A percentile compares a stretch with the other conserved stretches of the same genome.
phyloP scores from a whole-genome alignment of 2,329 filamentous ascomycete species.

The Eutypella sp. region DNA sequence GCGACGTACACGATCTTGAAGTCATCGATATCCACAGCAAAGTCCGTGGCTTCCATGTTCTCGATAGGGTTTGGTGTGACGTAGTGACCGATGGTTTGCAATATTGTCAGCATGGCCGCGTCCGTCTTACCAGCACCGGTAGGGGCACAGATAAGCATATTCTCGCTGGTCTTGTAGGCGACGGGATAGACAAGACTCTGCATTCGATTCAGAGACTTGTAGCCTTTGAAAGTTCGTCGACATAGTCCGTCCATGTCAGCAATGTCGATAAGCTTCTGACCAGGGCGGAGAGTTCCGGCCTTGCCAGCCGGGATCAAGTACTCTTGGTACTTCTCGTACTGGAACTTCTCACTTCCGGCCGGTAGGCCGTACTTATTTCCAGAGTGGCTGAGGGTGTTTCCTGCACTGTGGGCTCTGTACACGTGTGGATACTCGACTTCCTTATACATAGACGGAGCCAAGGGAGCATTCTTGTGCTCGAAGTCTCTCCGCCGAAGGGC shows the following conservation, averaged over 20 bases:
- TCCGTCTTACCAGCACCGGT: slow-evolving; percentile 99
- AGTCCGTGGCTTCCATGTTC: slow-evolving; percentile 66
- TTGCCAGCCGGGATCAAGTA: slow-evolving; percentile 78
- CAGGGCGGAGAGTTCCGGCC: slow-evolving; percentile 66
- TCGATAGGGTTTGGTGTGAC: slow-evolving; percentile 75
- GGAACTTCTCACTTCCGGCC: slow-evolving; percentile 63
- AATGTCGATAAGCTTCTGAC: slow-evolving; percentile 74
- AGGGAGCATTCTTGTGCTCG: slow-evolving; percentile 72
- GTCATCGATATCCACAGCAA: slow-evolving; percentile 75
- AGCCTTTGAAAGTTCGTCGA: slow-evolving; percentile 85
- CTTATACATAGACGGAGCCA: slow-evolving; percentile 67
- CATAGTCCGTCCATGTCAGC: slow-evolving; percentile 84
- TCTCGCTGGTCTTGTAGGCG: slow-evolving; percentile 92
- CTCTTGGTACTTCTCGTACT: slow-evolving; percentile 80
- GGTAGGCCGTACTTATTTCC: slow-evolving; percentile 84
- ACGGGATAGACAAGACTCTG: slow-evolving; percentile 95
- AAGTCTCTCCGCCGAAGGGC: slow-evolving; percentile 70
- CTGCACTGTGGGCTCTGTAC: slow-evolving; percentile 76
- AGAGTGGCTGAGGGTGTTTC: slow-evolving; percentile 75
- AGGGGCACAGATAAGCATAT: slow-evolving; percentile 97
- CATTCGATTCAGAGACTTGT: slow-evolving; percentile 93
- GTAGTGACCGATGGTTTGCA: slow-evolving; percentile 87
- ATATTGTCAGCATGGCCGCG: slow-evolving; percentile 91
- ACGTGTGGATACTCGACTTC: slow-evolving; percentile 87
- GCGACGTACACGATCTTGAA: slow-evolving; percentile 99